Base-by-base conservation (phyloP, 2,329 filamentous ascomycete species). In the Fusarium lateritium region DNA sequence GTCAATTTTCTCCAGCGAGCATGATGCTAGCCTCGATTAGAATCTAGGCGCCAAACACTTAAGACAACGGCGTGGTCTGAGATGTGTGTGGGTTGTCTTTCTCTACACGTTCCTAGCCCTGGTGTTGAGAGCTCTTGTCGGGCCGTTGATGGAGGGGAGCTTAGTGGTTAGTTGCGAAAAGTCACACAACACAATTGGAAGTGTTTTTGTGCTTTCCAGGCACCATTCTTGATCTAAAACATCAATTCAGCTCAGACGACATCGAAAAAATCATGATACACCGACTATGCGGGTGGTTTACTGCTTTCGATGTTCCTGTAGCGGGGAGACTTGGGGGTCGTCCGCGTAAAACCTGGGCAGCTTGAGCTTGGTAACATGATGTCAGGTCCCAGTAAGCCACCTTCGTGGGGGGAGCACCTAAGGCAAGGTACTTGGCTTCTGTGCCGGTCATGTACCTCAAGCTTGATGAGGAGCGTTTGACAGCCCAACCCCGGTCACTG, bases 311-410 rank as follows among this genome's bases (percentile, higher is more conserved):
- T 40, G 43, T 60, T 62, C 54, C 52, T 61, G 56, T 58, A 33
- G 50, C 22, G 42, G 53, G 47, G 34, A 54, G 22, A 31, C 24
- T 58, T 69, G 51, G 46, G 67, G 54, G 47, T 65, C 55, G 57
- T 51, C 57, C 56, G 33, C 38, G 60, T 61, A 55, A 59, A 71
- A 51, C 42, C 50, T 59, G 31, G 59, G 39, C 47, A 65, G 24
- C 39, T 60, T 31, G 39, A 65, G 64, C 58, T 64, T 70, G 68
- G 68, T 74, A 70, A 73, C 72, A 74, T 74, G 72, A 74, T 74
- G 66, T 74, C 70, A 73, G 70, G 67, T 63, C 67, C 55, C 51
- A 58, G 59, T 60, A 60, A 70, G 66, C 67, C 63, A 61, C 63
- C 52, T 66, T 65, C 46, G 63, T 74, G 72, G 65, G 70, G 68